A percentile compares a stretch with the other conserved stretches of the same genome.
Evolutionary conservation across 78 protist genomes (phyloP).

Genomic region (Goniomonas avonlea): DNA sequence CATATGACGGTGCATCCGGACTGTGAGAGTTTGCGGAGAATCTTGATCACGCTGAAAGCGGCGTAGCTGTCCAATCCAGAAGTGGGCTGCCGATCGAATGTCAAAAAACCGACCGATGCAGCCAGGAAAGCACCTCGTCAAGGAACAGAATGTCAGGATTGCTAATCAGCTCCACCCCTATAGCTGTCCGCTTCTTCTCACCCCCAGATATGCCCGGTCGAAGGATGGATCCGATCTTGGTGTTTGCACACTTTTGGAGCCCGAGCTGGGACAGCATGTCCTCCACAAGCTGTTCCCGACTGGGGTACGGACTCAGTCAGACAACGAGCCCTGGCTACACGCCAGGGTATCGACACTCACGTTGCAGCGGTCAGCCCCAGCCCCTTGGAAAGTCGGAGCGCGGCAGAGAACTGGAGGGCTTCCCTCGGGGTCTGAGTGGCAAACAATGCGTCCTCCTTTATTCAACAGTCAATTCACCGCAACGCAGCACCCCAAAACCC

Average conservation of each 20-base stretch:
- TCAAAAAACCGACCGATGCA: too few species aligned
- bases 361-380: not conserved
- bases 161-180: conserved; percentile 12
- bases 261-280: conserved; percentile 37
- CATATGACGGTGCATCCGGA: conserved; percentile 9
- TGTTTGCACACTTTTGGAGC: conserved; percentile 27
- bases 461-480: conserved; percentile 32
- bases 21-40: conserved; percentile 19
- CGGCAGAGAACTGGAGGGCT: conserved; percentile 29
- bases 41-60: not conserved
- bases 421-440: conserved; percentile 41
- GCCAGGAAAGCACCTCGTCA: too few species aligned
- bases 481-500: too few species aligned
- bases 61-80: conserved; percentile 42
- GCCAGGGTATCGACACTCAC: too few species aligned
- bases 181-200: too few species aligned
- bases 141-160: conserved; percentile 31
- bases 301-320: too few species aligned
- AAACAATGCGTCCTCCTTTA: conserved; percentile 36
- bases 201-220: too few species aligned
- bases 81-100: too few species aligned
- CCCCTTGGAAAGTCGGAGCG: conserved; percentile 27
- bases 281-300: conserved; percentile 16
- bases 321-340: too few species aligned
- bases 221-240: conserved; percentile 28